These are phyloP conservation scores for Chaetomium sp. DNA, from an alignment of 2,329 filamentous ascomycete genomes.

Conservation along the genomic window DNA sequence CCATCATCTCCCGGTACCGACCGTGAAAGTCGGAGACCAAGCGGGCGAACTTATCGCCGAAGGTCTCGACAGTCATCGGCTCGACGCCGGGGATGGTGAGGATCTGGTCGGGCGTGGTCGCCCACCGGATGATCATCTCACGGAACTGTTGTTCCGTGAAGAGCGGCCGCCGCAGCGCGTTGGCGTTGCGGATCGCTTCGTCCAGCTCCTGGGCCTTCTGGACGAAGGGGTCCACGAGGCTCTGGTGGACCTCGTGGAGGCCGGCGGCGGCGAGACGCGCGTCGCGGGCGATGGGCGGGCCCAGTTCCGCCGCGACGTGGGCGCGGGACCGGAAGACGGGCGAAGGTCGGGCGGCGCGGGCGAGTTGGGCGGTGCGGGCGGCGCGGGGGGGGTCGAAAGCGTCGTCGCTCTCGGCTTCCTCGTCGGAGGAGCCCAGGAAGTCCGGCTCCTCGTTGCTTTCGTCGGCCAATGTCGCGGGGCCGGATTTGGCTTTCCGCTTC, in stretches of 20 bases:
- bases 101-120: conserved; percentile 56
- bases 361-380: conserved; percentile 14
- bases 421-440: conserved; percentile 30
- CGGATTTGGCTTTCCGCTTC: conserved; percentile 30
- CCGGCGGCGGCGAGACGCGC: conserved; percentile 41
- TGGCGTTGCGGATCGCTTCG: conserved; percentile 54
- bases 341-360: too few species aligned
- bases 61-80: conserved; percentile 51
- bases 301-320: conserved; percentile 30
- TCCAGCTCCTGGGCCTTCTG: conserved; percentile 53
- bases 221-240: conserved; percentile 60
- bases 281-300: conserved; percentile 54
- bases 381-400: conserved; percentile 34
- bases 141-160: conserved; percentile 66
- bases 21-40: conserved; percentile 46
- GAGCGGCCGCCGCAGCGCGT: conserved; percentile 49
- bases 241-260: conserved; percentile 54
- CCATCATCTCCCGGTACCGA: conserved; percentile 47
- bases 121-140: conserved; percentile 67
- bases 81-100: conserved; percentile 56
- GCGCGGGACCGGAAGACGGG: too few species aligned
- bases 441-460: conserved; percentile 39
- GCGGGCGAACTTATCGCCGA: conserved; percentile 55
- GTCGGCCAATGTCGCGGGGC: conserved; percentile 19
- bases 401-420: conserved; percentile 32